phyloP scores from a whole-genome alignment of 768 basidiomycete genomes.

The Boletus tomentosulus region DNA sequence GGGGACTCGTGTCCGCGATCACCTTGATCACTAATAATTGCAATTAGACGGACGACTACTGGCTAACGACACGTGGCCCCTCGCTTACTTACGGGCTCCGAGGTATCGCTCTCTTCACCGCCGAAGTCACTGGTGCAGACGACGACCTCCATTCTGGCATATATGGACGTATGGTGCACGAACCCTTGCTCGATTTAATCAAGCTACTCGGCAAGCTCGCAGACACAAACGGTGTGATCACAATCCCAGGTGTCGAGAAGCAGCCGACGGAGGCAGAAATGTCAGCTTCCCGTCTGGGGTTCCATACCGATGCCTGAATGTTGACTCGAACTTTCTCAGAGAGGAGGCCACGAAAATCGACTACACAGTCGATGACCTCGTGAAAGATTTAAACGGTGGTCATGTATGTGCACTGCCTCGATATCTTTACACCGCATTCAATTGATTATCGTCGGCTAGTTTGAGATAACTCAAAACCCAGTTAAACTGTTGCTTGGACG shows the following conservation, averaged over 20 bases:
- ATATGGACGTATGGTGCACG: slow-evolving; percentile 71
- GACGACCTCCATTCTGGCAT: slow-evolving; percentile 87
- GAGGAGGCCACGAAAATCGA: neutral
- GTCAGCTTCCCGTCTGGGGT: neutral
- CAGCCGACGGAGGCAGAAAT: slow-evolving; percentile 52
- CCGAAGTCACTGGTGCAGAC: slow-evolving; percentile 73
- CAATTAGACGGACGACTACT: slow-evolving; percentile 80
- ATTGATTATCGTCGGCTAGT: slow-evolving; percentile 23
- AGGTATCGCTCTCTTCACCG: slow-evolving; percentile 76
- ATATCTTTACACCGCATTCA: neutral
- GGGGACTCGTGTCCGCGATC: too few relatives aligned
- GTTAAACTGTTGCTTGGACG: slow-evolving; percentile 52
- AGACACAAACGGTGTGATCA: slow-evolving; percentile 64
- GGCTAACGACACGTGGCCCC: slow-evolving; percentile 74
- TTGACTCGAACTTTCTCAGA: neutral
- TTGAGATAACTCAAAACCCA: slow-evolving; percentile 49
- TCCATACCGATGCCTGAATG: neutral
- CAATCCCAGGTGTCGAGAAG: slow-evolving; percentile 80
- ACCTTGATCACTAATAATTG: neutral
- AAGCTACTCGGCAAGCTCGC: slow-evolving; percentile 76
- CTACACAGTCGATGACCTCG: neutral
- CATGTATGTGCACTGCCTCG: neutral
- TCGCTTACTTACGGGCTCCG: slow-evolving; percentile 80
- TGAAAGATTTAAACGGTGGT: neutral
- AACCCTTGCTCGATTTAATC: slow-evolving; percentile 89